A percentile compares a stretch with the other conserved stretches of the same genome.
Conservation (phyloP, 1,284 basidiomycete genomes). For the Tilletiaria anomala region DNA sequence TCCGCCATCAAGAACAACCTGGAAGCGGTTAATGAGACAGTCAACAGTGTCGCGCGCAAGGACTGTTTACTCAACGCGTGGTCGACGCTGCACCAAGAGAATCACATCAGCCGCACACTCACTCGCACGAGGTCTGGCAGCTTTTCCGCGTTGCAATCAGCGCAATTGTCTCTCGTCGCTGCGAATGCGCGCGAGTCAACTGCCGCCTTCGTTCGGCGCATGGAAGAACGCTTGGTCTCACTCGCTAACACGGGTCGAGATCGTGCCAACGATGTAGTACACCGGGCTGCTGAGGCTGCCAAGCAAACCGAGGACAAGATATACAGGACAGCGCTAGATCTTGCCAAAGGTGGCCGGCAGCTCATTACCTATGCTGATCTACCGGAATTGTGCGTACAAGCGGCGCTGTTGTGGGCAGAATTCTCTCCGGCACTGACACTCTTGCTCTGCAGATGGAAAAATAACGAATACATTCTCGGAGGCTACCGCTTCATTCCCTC, state of each 20-base stretch:
- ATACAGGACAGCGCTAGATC: slow-evolving; percentile 25
- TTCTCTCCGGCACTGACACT: background rate
- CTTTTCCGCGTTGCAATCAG: too few species aligned
- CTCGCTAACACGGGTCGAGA: too few species aligned
- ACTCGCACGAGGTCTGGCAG: too few species aligned
- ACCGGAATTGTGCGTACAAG: slow-evolving; percentile 22
- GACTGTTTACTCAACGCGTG: too few species aligned
- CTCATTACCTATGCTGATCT: slow-evolving; percentile 29
- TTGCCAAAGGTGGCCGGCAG: slow-evolving; percentile 25
- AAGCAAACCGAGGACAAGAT: slow-evolving; percentile 7
- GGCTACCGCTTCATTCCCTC: slow-evolving; percentile 38
- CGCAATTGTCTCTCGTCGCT: too few species aligned
- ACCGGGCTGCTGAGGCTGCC: background rate
- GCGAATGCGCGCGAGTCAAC: too few species aligned
- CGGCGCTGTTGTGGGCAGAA: background rate
- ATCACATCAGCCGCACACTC: too few species aligned
- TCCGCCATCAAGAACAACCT: background rate
- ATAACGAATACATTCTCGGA: slow-evolving; percentile 35
- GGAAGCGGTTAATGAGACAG: background rate
- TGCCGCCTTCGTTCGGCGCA: too few species aligned
- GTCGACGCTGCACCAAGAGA: too few species aligned
- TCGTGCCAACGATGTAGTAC: too few species aligned
- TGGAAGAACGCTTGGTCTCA: background rate
- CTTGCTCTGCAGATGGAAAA: too few species aligned
- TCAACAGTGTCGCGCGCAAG: too few species aligned